These are phyloP conservation scores for Schoenoplectus tabernaemontani DNA, from an alignment of 202 grass and related monocot genomes.

Conservation along the genomic window DNA sequence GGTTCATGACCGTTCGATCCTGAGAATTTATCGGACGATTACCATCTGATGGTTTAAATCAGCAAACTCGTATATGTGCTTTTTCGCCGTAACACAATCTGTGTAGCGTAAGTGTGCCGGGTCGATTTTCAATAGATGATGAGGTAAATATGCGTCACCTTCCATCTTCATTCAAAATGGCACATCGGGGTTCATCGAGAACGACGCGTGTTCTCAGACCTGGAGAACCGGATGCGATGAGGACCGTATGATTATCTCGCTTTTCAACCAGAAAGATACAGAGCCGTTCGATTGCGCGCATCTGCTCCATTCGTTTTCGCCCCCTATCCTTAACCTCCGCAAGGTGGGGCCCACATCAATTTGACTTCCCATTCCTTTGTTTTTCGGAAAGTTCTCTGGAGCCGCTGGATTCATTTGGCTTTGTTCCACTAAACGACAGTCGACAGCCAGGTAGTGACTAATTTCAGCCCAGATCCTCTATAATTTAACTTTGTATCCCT, in stretches of 20 bases:
- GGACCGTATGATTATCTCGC: no score
- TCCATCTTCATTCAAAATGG: background rate
- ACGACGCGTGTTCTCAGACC: no score
- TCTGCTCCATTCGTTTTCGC: background rate
- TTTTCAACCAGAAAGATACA: no score
- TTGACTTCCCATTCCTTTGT: background rate
- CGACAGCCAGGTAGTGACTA: no score
- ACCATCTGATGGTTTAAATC: background rate
- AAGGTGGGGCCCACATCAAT: background rate
- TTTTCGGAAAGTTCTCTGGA: background rate
- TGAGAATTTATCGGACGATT: background rate
- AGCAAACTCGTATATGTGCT: no score
- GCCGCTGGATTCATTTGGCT: background rate
- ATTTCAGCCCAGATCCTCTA: background rate
- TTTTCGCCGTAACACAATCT: background rate
- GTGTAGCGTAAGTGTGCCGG: background rate
- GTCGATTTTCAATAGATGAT: background rate
- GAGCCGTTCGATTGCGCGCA: no score
- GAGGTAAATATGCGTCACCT: background rate
- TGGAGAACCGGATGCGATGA: no score
- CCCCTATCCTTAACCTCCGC: background rate
- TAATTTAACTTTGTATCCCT: background rate
- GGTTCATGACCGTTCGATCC: background rate
- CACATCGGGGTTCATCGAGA: background rate
- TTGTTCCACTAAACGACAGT: background rate